phyloP scores from a whole-genome alignment of 2,329 filamentous ascomycete genomes.

The Venturia oleaginea region DNA sequence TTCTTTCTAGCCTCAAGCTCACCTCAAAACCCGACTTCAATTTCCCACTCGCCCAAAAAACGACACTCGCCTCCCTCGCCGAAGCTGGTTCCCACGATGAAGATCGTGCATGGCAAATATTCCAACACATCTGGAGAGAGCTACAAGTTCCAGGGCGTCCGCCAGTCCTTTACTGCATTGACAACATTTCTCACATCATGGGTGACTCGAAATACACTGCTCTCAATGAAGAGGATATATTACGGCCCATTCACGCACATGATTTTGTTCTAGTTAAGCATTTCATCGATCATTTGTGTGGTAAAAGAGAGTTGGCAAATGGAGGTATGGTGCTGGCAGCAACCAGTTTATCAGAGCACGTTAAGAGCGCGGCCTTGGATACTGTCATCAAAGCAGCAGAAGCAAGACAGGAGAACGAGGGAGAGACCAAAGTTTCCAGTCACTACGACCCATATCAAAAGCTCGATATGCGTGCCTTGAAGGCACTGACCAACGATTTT shows the following conservation, averaged over 20 bases:
- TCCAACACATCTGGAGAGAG: conserved; percentile 74
- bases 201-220: conserved; percentile 64
- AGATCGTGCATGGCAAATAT: conserved; percentile 71
- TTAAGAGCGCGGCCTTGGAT: conserved; percentile 56
- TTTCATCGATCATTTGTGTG: conserved; percentile 64
- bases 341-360: conserved; percentile 61
- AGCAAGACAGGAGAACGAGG: conserved; percentile 29
- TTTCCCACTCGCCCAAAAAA: conserved; percentile 50
- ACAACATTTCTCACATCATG: conserved; percentile 78
- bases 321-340: conserved; percentile 73
- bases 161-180: conserved; percentile 65
- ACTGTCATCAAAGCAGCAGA: conserved; percentile 50
- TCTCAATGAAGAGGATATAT: conserved; percentile 42
- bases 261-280: conserved; percentile 68
- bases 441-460: conserved; percentile 1
- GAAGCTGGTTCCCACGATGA: conserved; percentile 62
- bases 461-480: conserved; percentile 4
- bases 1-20: conserved; percentile 49
- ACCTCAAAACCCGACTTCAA: conserved; percentile 37
- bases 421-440: neutral
- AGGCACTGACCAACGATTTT: neutral
- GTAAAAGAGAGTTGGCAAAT: conserved; percentile 48
- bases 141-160: conserved; percentile 51
- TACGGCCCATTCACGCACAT: conserved; percentile 72
- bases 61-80: conserved; percentile 58